These are phyloP conservation scores for Pseudevernia furfuracea DNA, from an alignment of 495 filamentous ascomycete species.

Conservation along the genomic window DNA sequence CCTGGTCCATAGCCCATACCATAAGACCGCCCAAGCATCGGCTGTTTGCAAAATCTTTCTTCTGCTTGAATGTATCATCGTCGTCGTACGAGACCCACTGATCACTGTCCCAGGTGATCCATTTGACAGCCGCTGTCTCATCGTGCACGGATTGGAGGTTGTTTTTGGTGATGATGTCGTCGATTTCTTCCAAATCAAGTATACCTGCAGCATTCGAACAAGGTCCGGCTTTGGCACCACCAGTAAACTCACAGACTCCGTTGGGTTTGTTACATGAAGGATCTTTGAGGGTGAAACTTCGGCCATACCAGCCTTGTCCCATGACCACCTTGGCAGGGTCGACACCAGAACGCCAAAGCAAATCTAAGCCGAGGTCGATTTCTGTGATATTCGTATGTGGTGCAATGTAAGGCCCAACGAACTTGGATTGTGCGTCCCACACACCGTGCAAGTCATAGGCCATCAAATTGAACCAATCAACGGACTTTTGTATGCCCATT, in stretches of 20 bases:
- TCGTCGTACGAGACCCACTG: slow-evolving; percentile 44
- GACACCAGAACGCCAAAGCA: slow-evolving; percentile 45
- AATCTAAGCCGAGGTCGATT: slow-evolving; percentile 41
- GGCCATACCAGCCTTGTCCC: slow-evolving; percentile 48
- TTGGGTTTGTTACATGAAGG: slow-evolving; percentile 28
- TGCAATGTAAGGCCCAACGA: slow-evolving; percentile 19
- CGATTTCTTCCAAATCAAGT: slow-evolving; percentile 28
- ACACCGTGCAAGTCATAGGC: slow-evolving; percentile 41
- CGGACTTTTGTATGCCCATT: slow-evolving; percentile 25
- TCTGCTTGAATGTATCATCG: slow-evolving; percentile 34
- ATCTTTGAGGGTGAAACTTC: slow-evolving; percentile 30
- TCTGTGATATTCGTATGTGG: slow-evolving; percentile 52
- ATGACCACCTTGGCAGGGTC: slow-evolving; percentile 37
- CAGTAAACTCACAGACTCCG: slow-evolving; percentile 23
- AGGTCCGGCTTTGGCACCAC: slow-evolving; percentile 24
- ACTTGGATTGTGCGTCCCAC: slow-evolving; percentile 26
- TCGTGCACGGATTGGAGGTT: slow-evolving; percentile 21
- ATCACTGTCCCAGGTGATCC: slow-evolving; percentile 31
- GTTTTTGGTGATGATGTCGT: slow-evolving; percentile 26
- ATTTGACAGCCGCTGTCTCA: slow-evolving; percentile 24
- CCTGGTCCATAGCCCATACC: slow-evolving; percentile 36
- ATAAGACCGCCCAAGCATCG: slow-evolving; percentile 39
- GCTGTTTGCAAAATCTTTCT: slow-evolving; percentile 34
- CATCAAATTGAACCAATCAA: slow-evolving; percentile 54
- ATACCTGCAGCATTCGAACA: slow-evolving; percentile 28